phyloP scores from a whole-genome alignment of 2,329 filamentous ascomycete genomes.

The Sphaerulina populicola region DNA sequence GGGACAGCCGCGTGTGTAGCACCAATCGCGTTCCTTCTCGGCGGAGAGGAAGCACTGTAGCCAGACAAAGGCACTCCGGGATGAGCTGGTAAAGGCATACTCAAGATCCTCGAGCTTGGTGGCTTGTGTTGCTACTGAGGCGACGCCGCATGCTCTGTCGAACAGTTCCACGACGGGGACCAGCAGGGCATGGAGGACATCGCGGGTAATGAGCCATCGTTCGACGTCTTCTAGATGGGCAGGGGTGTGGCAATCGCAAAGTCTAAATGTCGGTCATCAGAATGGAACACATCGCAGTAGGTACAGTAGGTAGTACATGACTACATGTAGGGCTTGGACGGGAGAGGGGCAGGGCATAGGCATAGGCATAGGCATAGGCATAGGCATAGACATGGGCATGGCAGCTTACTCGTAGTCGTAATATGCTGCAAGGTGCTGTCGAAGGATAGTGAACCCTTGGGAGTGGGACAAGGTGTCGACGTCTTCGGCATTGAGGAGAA shows the following conservation, averaged over 20 bases:
- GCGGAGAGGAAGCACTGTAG: conserved; percentile 49
- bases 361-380: too few species aligned
- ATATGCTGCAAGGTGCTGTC: conserved; percentile 36
- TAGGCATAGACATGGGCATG: too few species aligned
- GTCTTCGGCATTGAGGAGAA: conserved; percentile 38
- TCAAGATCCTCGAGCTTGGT: conserved; percentile 47
- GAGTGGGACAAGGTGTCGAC: conserved; percentile 35
- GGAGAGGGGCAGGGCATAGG: too few species aligned
- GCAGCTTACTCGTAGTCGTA: conserved; percentile 33
- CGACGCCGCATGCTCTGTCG: conserved; percentile 47
- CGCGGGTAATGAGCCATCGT: conserved; percentile 47
- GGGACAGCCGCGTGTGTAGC: conserved; percentile 49
- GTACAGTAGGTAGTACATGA: too few species aligned
- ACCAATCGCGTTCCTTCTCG: conserved; percentile 50
- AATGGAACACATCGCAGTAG: not conserved
- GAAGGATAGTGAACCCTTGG: conserved; percentile 39
- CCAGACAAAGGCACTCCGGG: conserved; percentile 51
- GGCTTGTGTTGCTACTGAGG: conserved; percentile 43
- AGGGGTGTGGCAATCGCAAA: conserved; percentile 38
- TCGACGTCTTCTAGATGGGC: conserved; percentile 31
- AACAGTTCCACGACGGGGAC: conserved; percentile 52
- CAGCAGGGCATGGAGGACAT: conserved; percentile 51
- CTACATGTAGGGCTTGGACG: too few species aligned
- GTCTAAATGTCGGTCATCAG: conserved; percentile 27
- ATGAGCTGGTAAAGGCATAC: conserved; percentile 49